These are phyloP conservation scores for Tricladium varicosporioides DNA, from an alignment of 2,329 filamentous ascomycete species.

Conservation along the genomic window DNA sequence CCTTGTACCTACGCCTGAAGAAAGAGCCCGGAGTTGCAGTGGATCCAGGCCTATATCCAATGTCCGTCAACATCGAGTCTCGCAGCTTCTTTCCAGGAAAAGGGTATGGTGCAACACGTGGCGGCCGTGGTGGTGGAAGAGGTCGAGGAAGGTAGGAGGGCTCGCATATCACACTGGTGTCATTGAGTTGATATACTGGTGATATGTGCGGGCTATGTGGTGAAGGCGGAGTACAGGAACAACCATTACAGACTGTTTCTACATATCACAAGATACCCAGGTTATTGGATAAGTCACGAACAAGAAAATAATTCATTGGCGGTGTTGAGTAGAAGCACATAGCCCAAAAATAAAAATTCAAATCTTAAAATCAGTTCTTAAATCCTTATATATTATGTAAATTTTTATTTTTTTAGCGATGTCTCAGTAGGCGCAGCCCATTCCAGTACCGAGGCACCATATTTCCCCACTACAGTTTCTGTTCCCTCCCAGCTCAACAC, in stretches of 20 bases:
- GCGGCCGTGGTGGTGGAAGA: neutral
- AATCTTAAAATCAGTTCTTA: too few relatives aligned
- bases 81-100: neutral
- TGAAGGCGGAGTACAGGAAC: too few relatives aligned
- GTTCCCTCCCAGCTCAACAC: neutral
- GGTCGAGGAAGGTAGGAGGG: neutral
- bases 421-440: neutral
- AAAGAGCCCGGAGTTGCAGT: constrained; percentile 20
- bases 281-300: too few relatives aligned
- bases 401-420: neutral
- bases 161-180: neutral
- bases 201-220: too few relatives aligned
- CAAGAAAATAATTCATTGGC: too few relatives aligned
- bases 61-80: neutral
- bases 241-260: too few relatives aligned
- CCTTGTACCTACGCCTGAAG: constrained; percentile 25
- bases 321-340: too few relatives aligned
- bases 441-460: neutral
- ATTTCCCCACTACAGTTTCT: neutral
- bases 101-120: neutral
- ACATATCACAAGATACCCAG: too few relatives aligned
- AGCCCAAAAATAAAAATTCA: too few relatives aligned
- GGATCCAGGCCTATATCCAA: neutral
- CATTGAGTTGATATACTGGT: neutral
- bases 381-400: too few relatives aligned